These are phyloP conservation scores for Agrocybe pediades DNA, from an alignment of 768 basidiomycete genomes.

Conservation along the genomic window DNA sequence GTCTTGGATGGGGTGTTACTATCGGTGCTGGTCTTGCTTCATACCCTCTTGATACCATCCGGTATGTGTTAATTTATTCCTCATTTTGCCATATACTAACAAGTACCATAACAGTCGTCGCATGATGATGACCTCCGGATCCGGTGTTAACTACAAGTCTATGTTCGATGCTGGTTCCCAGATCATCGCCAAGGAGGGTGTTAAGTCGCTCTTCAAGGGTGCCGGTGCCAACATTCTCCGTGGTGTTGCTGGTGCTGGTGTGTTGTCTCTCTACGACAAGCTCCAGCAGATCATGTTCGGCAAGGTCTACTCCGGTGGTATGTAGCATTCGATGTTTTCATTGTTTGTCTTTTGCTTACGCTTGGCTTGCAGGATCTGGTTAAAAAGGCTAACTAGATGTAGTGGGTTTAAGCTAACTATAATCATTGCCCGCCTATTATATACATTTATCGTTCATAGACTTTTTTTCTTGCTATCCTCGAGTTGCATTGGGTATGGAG, in stretches of 20 bases:
- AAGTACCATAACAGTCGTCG: constrained; percentile 75
- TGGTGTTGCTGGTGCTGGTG: constrained; percentile 99
- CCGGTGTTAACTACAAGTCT: constrained; percentile 95
- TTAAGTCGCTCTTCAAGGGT: constrained; percentile 97
- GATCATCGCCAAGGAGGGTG: constrained; percentile 95
- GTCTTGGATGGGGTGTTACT: constrained; percentile 98
- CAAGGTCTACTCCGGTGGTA: constrained; percentile 98
- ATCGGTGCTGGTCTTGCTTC: constrained; percentile 99
- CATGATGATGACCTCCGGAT: constrained; percentile 99
- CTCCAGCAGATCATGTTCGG: constrained; percentile 95
- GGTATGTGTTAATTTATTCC: constrained; percentile 43
- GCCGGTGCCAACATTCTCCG: constrained; percentile 95
- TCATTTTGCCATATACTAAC: constrained; percentile 8
- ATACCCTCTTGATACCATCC: constrained; percentile 91
- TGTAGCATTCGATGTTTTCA: constrained; percentile 18
- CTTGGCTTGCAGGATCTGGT: constrained; percentile 41
- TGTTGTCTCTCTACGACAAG: constrained; percentile 98
- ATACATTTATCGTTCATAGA: constrained; percentile 40
- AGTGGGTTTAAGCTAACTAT: constrained; percentile 13
- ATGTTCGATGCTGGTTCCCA: constrained; percentile 97
- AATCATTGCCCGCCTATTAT: constrained; percentile 23
- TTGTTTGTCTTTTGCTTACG: constrained; percentile 1
- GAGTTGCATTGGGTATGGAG: constrained; percentile 36
- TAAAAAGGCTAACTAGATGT: constrained; percentile 35
- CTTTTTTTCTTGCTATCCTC: constrained; percentile 31